A percentile compares a stretch with the other conserved stretches of the same genome.
phyloP scores from a whole-genome alignment of 208 protist species.

The Trypanosoma mega region DNA sequence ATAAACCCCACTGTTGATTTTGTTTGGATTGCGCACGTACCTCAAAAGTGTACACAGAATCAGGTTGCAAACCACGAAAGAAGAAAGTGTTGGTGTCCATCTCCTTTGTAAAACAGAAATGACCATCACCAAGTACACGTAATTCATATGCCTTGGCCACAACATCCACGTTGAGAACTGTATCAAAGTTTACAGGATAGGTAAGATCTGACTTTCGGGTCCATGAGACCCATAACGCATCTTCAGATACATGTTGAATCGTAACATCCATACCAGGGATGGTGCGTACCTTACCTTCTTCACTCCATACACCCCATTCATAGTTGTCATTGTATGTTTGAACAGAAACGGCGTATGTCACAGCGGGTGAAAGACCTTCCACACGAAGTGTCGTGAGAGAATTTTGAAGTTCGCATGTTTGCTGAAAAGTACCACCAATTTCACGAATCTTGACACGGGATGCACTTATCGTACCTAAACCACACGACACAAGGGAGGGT shows the following conservation, averaged over 20 bases:
- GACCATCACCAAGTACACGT: conserved; percentile 64
- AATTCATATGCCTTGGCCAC: conserved; percentile 78
- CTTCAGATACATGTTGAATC: conserved; percentile 87
- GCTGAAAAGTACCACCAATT: conserved; percentile 54
- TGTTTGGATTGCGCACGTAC: conserved; percentile 75
- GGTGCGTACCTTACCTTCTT: conserved; percentile 84
- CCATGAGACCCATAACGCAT: conserved; percentile 87
- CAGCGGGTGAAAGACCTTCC: conserved; percentile 66
- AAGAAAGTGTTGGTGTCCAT: conserved; percentile 72
- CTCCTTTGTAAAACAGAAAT: conserved; percentile 79
- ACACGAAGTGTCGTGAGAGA: conserved; percentile 61
- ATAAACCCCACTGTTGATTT: conserved; percentile 85
- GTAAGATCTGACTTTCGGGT: conserved; percentile 60
- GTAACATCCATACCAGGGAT: conserved; percentile 83
- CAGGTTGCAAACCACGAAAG: conserved; percentile 86
- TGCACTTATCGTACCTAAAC: conserved; percentile 70
- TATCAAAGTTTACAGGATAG: conserved; percentile 60
- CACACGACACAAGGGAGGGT: conserved; percentile 46
- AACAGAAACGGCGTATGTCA: conserved; percentile 85
- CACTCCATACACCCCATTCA: conserved; percentile 90
- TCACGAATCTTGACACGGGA: conserved; percentile 86
- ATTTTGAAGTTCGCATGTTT: conserved; percentile 69
- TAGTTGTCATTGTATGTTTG: conserved; percentile 92
- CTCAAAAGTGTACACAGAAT: conserved; percentile 81
- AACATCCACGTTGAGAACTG: conserved; percentile 80